Conservation (phyloP, 345 rosid genomes). For the Erodium maritimum region DNA sequence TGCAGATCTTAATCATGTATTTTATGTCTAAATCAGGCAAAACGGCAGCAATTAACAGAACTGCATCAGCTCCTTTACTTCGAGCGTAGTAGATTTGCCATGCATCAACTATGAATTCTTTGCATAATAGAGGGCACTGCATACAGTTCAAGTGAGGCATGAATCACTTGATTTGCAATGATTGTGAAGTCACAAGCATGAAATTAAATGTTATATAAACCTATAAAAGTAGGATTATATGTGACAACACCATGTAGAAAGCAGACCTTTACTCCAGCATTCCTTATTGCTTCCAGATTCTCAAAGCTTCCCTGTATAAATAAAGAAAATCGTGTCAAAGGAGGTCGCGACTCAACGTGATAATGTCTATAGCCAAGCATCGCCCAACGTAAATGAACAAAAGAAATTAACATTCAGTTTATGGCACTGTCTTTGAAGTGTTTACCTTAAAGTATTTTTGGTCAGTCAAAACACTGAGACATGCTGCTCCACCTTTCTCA, state of each 20-base stretch:
- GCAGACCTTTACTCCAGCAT: not conserved
- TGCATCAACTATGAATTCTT: constrained; percentile 79
- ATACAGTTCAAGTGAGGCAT: constrained; percentile 2
- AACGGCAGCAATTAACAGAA: constrained; percentile 82
- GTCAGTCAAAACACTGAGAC: constrained; percentile 89
- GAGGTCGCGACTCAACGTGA: too few species aligned
- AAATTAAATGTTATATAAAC: not conserved
- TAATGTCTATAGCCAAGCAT: not conserved
- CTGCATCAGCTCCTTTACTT: constrained; percentile 78
- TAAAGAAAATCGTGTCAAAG: too few species aligned
- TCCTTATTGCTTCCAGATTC: not conserved
- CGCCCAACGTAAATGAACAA: not conserved
- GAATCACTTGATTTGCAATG: constrained; percentile 7
- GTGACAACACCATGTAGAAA: not conserved
- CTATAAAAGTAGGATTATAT: too few species aligned
- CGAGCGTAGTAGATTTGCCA: constrained; percentile 92
- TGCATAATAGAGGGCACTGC: constrained; percentile 93
- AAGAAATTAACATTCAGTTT: too few species aligned
- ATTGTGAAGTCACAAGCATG: constrained; percentile 3
- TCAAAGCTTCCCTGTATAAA: constrained; percentile 62
- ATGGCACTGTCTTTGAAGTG: not conserved
- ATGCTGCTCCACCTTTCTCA: constrained; percentile 92
- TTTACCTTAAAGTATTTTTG: constrained; percentile 70
- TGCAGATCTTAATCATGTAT: constrained; percentile 87
- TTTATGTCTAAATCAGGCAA: constrained; percentile 85